phyloP scores from a whole-genome alignment of 805 yeast genomes.

The Pichia nakasei region DNA sequence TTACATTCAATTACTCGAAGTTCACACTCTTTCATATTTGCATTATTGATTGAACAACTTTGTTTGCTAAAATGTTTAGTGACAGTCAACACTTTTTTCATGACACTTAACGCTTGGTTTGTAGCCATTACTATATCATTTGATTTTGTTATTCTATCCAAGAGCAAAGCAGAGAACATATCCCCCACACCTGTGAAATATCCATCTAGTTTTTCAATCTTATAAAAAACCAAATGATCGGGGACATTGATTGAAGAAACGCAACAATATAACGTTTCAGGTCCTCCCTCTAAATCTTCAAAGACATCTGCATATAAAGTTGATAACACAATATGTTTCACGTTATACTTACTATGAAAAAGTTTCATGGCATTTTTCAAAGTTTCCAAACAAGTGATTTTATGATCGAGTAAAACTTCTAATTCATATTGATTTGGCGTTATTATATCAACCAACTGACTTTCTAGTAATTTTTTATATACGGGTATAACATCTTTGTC shows the following conservation, averaged over 20 bases:
- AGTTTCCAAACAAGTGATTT: slow-evolving; percentile 31
- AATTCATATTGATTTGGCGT: slow-evolving; percentile 92
- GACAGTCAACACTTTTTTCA: slow-evolving; percentile 40
- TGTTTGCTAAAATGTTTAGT: slow-evolving; percentile 35
- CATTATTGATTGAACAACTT: slow-evolving; percentile 47
- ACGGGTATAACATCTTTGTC: slow-evolving; percentile 49
- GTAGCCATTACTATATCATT: slow-evolving; percentile 29
- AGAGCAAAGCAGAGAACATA: slow-evolving; percentile 67
- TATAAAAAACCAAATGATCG: slow-evolving; percentile 27
- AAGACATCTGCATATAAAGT: slow-evolving; percentile 32
- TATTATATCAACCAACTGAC: slow-evolving; percentile 52
- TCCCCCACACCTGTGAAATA: slow-evolving; percentile 97
- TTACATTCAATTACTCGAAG: slow-evolving; percentile 56
- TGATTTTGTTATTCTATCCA: slow-evolving; percentile 46
- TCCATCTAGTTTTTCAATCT: slow-evolving; percentile 56
- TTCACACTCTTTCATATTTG: slow-evolving; percentile 65
- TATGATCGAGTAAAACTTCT: slow-evolving; percentile 45
- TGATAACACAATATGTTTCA: slow-evolving; percentile 60
- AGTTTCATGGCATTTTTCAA: slow-evolving; percentile 38
- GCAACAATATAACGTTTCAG: slow-evolving; percentile 32
- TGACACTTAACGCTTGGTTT: slow-evolving; percentile 47
- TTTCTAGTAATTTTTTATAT: slow-evolving; percentile 37
- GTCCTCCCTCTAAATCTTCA: slow-evolving; percentile 9
- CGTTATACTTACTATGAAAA: slow-evolving; percentile 40
- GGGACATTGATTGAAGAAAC: slow-evolving; percentile 29